phyloP scores from a whole-genome alignment of 495 filamentous ascomycete genomes.

The Jackrogersella minutella region DNA sequence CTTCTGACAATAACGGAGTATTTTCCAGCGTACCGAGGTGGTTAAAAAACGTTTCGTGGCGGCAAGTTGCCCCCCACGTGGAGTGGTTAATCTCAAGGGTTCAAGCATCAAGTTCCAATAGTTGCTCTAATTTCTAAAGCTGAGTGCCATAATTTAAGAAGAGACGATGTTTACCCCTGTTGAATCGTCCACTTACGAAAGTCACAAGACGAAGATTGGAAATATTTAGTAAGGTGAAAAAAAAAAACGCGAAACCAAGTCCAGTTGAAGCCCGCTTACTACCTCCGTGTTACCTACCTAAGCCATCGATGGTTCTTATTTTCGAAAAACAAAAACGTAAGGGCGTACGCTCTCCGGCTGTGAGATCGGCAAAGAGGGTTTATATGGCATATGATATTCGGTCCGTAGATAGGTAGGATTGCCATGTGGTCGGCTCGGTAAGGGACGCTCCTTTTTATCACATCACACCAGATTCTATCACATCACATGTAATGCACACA shows the following conservation, averaged over 20 bases:
- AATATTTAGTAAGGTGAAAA: neutral
- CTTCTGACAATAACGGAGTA: too few relatives aligned
- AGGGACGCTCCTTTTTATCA: slow-evolving; percentile 11
- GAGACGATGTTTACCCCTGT: neutral
- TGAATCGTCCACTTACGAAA: too few relatives aligned
- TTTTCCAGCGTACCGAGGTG: neutral
- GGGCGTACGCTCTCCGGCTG: neutral
- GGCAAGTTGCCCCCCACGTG: neutral
- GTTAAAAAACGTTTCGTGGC: neutral
- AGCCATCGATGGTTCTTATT: neutral
- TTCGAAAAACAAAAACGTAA: neutral
- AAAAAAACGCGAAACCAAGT: neutral
- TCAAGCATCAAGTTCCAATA: neutral
- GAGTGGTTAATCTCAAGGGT: neutral
- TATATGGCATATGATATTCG: neutral
- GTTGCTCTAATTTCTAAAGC: neutral
- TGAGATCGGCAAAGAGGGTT: neutral
- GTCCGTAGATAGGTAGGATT: neutral
- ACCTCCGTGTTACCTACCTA: slow-evolving; percentile 6
- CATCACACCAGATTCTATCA: slow-evolving; percentile 19
- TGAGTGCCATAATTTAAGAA: neutral
- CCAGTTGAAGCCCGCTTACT: slow-evolving; percentile 11
- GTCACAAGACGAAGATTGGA: neutral
- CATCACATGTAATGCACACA: slow-evolving; percentile 12
- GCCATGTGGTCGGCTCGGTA: slow-evolving; percentile 24